A percentile compares a stretch with the other conserved stretches of the same genome.
Evolutionary conservation across 2,329 filamentous ascomycete genomes (phyloP).

Genomic region (Grosmannia penicillata): DNA sequence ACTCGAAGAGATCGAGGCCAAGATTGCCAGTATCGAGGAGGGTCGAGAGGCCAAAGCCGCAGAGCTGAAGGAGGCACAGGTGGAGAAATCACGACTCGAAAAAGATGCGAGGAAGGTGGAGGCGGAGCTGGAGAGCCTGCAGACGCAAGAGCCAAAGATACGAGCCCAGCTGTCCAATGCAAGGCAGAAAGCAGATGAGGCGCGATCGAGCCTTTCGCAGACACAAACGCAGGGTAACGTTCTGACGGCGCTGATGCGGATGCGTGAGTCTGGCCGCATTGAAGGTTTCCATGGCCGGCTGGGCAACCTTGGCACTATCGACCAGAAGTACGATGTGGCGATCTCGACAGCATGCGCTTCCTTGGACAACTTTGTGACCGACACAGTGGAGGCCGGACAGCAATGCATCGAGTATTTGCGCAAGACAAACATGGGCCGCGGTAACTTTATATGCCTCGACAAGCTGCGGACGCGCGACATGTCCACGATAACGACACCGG

Average conservation of each 20-base stretch:
- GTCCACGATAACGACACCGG: constrained; percentile 70
- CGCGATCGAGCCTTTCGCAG: constrained; percentile 73
- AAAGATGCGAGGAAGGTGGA: constrained; percentile 61
- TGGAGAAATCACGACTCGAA: constrained; percentile 56
- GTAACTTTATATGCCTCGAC: constrained; percentile 93
- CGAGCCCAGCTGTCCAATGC: constrained; percentile 76
- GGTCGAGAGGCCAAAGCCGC: constrained; percentile 53
- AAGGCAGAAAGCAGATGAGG: constrained; percentile 91
- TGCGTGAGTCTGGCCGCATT: constrained; percentile 91
- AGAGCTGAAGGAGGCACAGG: constrained; percentile 63
- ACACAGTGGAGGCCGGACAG: constrained; percentile 89
- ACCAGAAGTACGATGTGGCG: constrained; percentile 89
- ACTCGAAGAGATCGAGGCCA: constrained; percentile 67
- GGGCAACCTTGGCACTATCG: constrained; percentile 86
- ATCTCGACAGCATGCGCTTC: constrained; percentile 90
- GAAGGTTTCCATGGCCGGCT: constrained; percentile 93
- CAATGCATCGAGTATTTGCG: constrained; percentile 96
- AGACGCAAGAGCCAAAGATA: constrained; percentile 65
- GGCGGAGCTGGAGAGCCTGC: constrained; percentile 56
- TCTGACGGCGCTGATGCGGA: constrained; percentile 76
- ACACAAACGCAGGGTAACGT: constrained; percentile 91
- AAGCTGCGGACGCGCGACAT: constrained; percentile 69
- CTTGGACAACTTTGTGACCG: constrained; percentile 92
- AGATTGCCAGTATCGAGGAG: constrained; percentile 60
- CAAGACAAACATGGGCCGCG: constrained; percentile 92